Evolutionary conservation across 2,329 filamentous ascomycete species (phyloP), one percentile per base, ranked within the genome.

Genomic region (Epichloe sibirici): DNA sequence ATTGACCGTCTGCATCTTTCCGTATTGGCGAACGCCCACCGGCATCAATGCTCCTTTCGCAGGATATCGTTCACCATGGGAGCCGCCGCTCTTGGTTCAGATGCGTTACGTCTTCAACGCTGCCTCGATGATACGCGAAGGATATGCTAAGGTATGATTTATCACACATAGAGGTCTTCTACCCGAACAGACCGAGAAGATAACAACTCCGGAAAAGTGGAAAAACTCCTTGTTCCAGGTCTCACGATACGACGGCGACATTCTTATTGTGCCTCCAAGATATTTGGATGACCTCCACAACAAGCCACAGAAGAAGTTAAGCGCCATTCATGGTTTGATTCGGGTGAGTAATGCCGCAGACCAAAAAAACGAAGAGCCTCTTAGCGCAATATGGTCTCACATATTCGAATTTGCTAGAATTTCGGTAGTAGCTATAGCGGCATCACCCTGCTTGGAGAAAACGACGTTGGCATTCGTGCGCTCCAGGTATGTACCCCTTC

Each of bases 221-320:
- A 56, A 52, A 48, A 37, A 47, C 9, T 56, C 55, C 28, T 46
- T 50, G 28, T 56, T 51, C 23, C 47, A 47, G 21, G 21, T 56
- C 11, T 56, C 52, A 21, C 52, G 55, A 13, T 50, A 52, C 9
- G 55, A 54, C 23, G 52, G 55, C 34, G 52, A 56, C 8, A 8
- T 56, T n/a, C 34, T 56, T 7, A 45, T 56, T 15, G 3, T 56
- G 5, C 46, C 55, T 11, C 50, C 50, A 17, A 51, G 53, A 28
- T 52, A 56, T 34, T 13, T 56, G 3, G 52, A 56, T 28, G 55
- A 56, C n/a, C 31, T 56, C 21, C 52, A 56, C 37, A 56, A 53
- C 39, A 35, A 45, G 7, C 52, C 52, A 8, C 38, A 28, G 6
- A n/a, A 50, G 23, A 44, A 53, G 34, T 25, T 56, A 31, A 54